Percentiles rank a stretch among this genome's conserved stretches.
These are phyloP conservation scores for Penicillium goetzii DNA, from an alignment of 495 filamentous ascomycete genomes.

Conservation along the genomic window DNA sequence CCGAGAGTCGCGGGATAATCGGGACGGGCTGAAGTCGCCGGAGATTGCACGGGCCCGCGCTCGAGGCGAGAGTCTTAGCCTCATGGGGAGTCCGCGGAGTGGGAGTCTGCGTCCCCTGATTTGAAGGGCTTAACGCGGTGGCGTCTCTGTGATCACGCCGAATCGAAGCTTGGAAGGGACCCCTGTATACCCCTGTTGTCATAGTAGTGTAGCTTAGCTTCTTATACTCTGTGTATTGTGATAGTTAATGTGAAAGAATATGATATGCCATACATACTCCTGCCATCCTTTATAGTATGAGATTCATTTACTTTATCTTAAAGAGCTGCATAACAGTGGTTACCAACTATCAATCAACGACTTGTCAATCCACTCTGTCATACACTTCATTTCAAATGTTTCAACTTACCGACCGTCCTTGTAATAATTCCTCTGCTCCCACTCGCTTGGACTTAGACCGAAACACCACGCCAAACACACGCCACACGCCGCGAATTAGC, in stretches of 20 bases:
- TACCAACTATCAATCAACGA: no score
- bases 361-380: no score
- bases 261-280: neutral
- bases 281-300: neutral
- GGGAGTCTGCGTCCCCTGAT: constrained; percentile 39
- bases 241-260: neutral
- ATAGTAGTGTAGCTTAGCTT: neutral
- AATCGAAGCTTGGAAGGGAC: neutral
- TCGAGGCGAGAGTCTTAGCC: constrained; percentile 37
- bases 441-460: no score
- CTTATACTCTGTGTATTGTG: neutral
- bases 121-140: constrained; percentile 8
- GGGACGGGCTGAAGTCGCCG: constrained; percentile 31
- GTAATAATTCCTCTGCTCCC: no score
- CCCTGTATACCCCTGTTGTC: neutral
- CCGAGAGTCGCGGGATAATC: constrained; percentile 24
- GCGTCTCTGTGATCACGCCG: constrained; percentile 2
- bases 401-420: no score
- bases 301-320: neutral
- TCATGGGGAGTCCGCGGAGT: constrained; percentile 36
- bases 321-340: no score
- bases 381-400: no score
- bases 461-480: neutral
- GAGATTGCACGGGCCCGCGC: constrained; percentile 28
- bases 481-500: constrained; percentile 16